Conservation (phyloP, 768 basidiomycete genomes). For the Lentinula boryana region DNA sequence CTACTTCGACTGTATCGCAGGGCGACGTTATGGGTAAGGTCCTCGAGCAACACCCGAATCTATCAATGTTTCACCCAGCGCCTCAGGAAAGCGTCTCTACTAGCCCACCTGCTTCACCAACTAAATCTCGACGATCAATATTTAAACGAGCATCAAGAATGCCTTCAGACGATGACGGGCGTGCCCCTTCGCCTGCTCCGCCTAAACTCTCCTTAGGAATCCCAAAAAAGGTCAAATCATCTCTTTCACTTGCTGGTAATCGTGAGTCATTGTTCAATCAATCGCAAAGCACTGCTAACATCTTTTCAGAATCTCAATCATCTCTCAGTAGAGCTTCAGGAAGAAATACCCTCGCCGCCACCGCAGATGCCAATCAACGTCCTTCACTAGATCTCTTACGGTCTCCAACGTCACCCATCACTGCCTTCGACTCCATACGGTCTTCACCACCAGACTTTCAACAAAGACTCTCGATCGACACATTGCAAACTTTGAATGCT, state of each 20-base stretch:
- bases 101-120: conserved; percentile 9
- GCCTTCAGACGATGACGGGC: conserved; percentile 27
- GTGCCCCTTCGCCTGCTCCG: conserved; percentile 30
- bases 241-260: conserved; percentile 24
- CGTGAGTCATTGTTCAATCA: conserved; percentile 29
- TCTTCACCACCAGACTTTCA: conserved; percentile 11
- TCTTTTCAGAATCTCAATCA: conserved; percentile 12
- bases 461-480: conserved; percentile 33
- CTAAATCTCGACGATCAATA: conserved; percentile 20
- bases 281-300: conserved; percentile 9
- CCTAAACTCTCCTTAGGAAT: conserved; percentile 24
- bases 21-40: conserved; percentile 45
- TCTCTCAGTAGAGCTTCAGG: conserved; percentile 12
- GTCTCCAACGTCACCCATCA: conserved; percentile 1
- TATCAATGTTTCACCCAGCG: conserved; percentile 28
- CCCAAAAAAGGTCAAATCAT: conserved; percentile 50
- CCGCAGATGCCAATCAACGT: conserved; percentile 10
- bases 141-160: conserved; percentile 49
- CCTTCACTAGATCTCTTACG: conserved; percentile 9
- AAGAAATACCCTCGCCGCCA: conserved; percentile 1
- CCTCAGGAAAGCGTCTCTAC: not conserved
- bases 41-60: conserved; percentile 44
- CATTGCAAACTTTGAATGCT: conserved; percentile 22
- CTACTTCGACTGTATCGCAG: conserved; percentile 15
- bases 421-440: conserved; percentile 1